Conservation (phyloP, 352 stramenopile genomes). For the Globisporangium sylvaticum region DNA sequence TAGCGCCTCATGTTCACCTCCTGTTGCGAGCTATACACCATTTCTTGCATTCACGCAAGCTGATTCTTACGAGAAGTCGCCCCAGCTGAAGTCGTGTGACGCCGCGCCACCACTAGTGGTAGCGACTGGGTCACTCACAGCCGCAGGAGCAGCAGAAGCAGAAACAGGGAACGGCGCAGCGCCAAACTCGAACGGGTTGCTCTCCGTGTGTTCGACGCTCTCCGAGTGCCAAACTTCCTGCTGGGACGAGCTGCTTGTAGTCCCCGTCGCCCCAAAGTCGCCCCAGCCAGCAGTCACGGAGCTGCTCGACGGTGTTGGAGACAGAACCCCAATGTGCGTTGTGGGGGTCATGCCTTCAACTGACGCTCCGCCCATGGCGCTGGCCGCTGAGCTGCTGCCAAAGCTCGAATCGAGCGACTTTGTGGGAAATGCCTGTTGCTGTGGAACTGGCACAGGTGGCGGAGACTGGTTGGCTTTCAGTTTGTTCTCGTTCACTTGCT, state of each 20-base stretch:
- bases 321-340: background rate
- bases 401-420: background rate
- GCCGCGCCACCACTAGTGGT: no score
- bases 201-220: constrained; percentile 7
- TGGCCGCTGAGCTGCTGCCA: background rate
- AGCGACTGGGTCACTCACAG: background rate
- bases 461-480: background rate
- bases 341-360: background rate
- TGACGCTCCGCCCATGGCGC: background rate
- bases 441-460: background rate
- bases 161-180: background rate
- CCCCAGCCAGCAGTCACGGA: background rate
- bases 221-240: constrained; percentile 12
- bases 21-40: background rate
- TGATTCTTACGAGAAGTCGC: constrained; percentile 9
- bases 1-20: background rate
- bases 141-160: background rate
- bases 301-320: background rate
- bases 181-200: constrained; percentile 10
- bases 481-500: constrained; percentile 19
- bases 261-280: background rate
- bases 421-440: background rate
- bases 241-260: background rate
- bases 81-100: constrained; percentile 10
- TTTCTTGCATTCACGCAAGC: background rate